phyloP scores from a whole-genome alignment of 2,329 filamentous ascomycete genomes.

The Clonostachys rosea region DNA sequence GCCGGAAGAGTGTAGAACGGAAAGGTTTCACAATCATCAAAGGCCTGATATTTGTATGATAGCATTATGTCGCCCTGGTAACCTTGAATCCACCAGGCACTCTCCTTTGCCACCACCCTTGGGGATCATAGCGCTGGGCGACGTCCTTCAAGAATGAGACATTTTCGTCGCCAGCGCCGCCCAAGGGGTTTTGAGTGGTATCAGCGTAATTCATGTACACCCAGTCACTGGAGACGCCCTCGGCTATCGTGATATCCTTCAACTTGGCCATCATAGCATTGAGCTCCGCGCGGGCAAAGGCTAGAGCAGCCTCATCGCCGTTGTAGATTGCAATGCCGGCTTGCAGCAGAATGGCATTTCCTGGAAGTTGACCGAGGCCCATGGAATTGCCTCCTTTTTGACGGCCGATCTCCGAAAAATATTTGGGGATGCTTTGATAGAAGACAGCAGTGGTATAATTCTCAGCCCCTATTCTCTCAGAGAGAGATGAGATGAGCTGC shows the following conservation, averaged over 20 bases:
- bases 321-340: background rate
- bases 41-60: too few species aligned
- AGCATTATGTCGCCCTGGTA: background rate
- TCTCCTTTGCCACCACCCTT: slow-evolving; percentile 20
- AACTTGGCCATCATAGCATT: background rate
- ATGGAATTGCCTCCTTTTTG: slow-evolving; percentile 6
- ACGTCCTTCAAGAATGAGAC: slow-evolving; percentile 17
- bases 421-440: background rate
- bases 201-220: slow-evolving; percentile 36
- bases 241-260: slow-evolving; percentile 35
- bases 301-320: background rate
- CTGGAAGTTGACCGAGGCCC: slow-evolving; percentile 1
- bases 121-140: slow-evolving; percentile 21
- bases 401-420: slow-evolving; percentile 3
- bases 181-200: slow-evolving; percentile 24
- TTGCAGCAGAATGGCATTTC: background rate
- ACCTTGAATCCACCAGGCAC: slow-evolving; percentile 27
- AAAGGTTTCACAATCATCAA: too few species aligned
- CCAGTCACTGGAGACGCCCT: slow-evolving; percentile 36
- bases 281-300: background rate
- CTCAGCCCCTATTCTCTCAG: too few species aligned
- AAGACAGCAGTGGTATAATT: background rate
- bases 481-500: too few species aligned
- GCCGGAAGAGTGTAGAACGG: too few species aligned
- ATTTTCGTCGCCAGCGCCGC: slow-evolving; percentile 26